Percentiles rank a stretch among this genome's conserved stretches.
phyloP scores from a whole-genome alignment of 352 stramenopile species.

The Phytophthora multivora region DNA sequence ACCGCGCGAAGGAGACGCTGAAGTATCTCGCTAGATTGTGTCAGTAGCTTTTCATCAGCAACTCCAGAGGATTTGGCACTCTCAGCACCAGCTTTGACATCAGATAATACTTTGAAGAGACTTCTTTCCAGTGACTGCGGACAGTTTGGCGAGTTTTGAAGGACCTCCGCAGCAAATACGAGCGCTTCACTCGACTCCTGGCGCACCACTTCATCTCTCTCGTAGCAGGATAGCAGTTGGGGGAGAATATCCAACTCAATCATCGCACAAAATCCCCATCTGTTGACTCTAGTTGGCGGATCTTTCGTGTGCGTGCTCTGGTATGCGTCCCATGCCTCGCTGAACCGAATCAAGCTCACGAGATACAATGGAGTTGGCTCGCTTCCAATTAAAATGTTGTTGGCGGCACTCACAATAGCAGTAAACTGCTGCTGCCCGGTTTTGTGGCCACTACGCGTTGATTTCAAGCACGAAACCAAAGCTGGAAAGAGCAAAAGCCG shows the following conservation, averaged over 20 bases:
- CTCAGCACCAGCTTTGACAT: constrained; percentile 30
- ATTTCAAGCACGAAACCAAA: constrained; percentile 33
- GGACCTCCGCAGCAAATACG: constrained; percentile 33
- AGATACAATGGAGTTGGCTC: constrained; percentile 36
- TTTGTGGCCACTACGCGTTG: constrained; percentile 1
- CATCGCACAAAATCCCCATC: constrained; percentile 40
- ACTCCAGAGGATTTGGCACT: background rate
- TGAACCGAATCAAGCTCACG: constrained; percentile 37
- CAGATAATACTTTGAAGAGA: constrained; percentile 40
- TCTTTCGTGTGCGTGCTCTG: constrained; percentile 40
- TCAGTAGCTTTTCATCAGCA: constrained; percentile 23
- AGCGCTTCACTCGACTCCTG: constrained; percentile 35
- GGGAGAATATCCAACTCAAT: constrained; percentile 33
- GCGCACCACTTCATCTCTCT: constrained; percentile 16
- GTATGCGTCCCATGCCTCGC: constrained; percentile 39
- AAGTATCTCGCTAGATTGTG: constrained; percentile 37
- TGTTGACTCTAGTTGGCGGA: constrained; percentile 17
- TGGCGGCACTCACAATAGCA: constrained; percentile 18
- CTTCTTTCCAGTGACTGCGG: constrained; percentile 33
- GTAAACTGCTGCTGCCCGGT: constrained; percentile 31
- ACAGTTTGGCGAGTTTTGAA: constrained; percentile 44
- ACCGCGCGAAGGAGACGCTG: constrained; percentile 38
- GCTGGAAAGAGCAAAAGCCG: constrained; percentile 45
- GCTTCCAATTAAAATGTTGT: constrained; percentile 26
- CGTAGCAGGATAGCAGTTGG: constrained; percentile 44